phyloP scores from a whole-genome alignment of 2,329 filamentous ascomycete genomes.

The Teratosphaeria zuluensis region DNA sequence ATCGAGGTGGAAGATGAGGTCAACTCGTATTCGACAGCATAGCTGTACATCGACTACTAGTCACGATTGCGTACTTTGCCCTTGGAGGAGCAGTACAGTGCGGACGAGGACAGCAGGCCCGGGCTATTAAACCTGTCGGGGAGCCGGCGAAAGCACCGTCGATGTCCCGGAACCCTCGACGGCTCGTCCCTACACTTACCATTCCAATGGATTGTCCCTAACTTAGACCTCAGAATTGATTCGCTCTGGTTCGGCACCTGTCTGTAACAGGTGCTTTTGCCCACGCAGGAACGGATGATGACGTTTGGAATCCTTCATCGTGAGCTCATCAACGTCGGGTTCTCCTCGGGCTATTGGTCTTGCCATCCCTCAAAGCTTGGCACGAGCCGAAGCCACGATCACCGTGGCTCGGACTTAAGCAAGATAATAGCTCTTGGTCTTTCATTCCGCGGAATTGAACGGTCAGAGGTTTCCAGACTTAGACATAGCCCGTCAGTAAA shows the following conservation, averaged over 20 bases:
- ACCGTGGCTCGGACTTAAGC: no score
- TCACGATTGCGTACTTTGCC: background rate
- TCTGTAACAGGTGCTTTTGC: background rate
- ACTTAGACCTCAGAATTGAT: background rate
- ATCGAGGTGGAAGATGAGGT: background rate
- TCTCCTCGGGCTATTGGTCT: no score
- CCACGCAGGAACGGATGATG: background rate
- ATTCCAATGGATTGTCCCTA: background rate
- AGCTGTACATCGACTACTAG: background rate
- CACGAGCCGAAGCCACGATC: no score
- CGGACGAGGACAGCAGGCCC: background rate
- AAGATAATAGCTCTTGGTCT: no score
- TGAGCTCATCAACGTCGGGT: no score
- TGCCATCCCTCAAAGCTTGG: no score
- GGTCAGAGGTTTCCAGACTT: no score
- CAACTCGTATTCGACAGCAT: background rate
- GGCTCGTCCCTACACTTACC: background rate
- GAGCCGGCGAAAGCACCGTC: background rate
- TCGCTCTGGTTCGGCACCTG: background rate
- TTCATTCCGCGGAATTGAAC: background rate
- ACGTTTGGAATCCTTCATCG: no score
- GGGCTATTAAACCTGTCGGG: background rate
- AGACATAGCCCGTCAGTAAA: background rate
- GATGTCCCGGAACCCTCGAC: background rate
- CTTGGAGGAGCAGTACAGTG: background rate